phyloP scores from a whole-genome alignment of 1,284 basidiomycete species.

The Mycosarcoma mackinlayi region DNA sequence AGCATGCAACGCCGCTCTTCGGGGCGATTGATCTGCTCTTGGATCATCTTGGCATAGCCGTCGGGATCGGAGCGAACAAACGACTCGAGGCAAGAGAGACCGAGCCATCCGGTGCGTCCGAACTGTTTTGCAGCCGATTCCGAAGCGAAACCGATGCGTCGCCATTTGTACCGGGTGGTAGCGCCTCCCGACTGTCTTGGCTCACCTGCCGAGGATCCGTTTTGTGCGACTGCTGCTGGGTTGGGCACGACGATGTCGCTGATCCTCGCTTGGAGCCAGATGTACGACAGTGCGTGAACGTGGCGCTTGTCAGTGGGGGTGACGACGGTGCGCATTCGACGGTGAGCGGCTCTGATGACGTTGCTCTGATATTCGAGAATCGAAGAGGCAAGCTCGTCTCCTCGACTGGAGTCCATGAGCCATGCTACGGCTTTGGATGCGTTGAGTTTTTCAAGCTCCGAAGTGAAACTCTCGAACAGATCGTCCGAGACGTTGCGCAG shows the following conservation, averaged over 20 bases:
- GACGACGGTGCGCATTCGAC: conserved; percentile 81
- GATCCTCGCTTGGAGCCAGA: conserved; percentile 62
- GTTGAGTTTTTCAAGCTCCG: conserved; percentile 81
- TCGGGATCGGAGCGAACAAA: conserved; percentile 80
- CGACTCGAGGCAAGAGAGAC: conserved; percentile 77
- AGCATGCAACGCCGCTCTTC: conserved; percentile 84
- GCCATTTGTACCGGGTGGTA: conserved; percentile 75
- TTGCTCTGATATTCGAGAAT: conserved; percentile 93
- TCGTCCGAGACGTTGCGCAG: conserved; percentile 80
- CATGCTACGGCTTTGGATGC: conserved; percentile 76
- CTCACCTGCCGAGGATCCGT: conserved; percentile 71
- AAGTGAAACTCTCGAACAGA: conserved; percentile 81
- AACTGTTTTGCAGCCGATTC: conserved; percentile 87
- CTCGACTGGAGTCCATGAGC: conserved; percentile 81
- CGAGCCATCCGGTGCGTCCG: conserved; percentile 78
- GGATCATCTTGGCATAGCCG: conserved; percentile 84
- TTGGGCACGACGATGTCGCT: conserved; percentile 73
- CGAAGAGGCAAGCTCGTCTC: conserved; percentile 84
- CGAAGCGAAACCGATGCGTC: conserved; percentile 80
- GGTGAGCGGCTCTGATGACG: conserved; percentile 82
- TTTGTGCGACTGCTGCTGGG: conserved; percentile 56
- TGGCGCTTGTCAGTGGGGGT: conserved; percentile 62
- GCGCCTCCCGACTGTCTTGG: conserved; percentile 67
- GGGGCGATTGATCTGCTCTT: conserved; percentile 85
- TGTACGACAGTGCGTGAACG: conserved; percentile 57